Evolutionary conservation across 73 alveolate genomes (phyloP), one percentile per base, ranked within the genome.

Genomic region (Uronychia setigera): DNA sequence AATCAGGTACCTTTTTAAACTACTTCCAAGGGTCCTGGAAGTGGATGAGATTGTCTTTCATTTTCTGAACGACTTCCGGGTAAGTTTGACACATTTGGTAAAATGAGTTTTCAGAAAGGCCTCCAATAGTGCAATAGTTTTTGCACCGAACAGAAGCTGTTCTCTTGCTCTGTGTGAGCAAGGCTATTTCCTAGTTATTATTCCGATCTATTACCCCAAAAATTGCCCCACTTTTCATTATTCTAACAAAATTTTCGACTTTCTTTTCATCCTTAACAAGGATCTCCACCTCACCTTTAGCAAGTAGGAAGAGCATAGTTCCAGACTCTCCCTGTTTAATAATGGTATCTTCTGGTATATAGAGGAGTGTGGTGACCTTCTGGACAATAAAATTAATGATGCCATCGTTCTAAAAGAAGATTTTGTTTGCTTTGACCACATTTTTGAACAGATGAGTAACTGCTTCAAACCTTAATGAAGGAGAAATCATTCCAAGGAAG

Each of bases 401-500:
- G n/a, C 67, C 67, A 46, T 46, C 67, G 67, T 46, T 46, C 19
- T 46, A 19, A 19, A 46, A 46, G 30, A 85, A 58, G 26, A 30
- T 60, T 5, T 13, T 26, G 59, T 85, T 85, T 9, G 26, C 29
- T 33, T 30, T 33, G 1, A 77, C 31, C 34, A 85, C 79, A 0
- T 59, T 31, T 5, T 79, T 27, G 60, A 85, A 85, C 29, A 85
- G 76, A 58, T 29, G 81, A 5, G 29, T 59, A 1, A 84, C 80
- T 1, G 77, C 91, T 57, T 85, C 58, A 27, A 30, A 76, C 34
- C 57, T 76, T 27, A 85, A 32, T 32, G 85, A 67, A 14, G 91
- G 91, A 5, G 91, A 85, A 26, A 85, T 85, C 86, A 77, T 85
- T 9, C 77, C 81, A 29, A 75, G 79, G 79, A 85, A 85, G 75